Conservation (phyloP, 2,329 filamentous ascomycete species). For the Colletotrichum sp. region DNA sequence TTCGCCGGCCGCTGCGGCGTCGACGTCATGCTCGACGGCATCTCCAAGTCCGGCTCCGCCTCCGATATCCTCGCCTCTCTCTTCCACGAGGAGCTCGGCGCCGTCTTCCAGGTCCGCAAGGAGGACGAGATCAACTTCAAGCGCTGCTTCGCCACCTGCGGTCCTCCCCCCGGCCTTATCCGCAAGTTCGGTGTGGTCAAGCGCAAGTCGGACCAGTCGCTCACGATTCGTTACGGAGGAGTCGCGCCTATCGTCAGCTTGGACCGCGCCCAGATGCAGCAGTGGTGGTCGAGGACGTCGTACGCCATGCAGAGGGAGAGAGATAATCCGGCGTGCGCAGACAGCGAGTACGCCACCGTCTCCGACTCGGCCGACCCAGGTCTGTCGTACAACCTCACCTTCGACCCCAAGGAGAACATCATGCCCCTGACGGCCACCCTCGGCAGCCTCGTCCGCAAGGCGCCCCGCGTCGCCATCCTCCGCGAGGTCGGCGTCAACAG, state of each 20-base stretch:
- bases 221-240: conserved; percentile 76
- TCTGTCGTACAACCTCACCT: conserved; percentile 83
- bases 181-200: conserved; percentile 83
- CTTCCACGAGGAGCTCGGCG: conserved; percentile 96
- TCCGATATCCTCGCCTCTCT: conserved; percentile 76
- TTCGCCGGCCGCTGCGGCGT: conserved; percentile 92
- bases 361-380: conserved; percentile 80
- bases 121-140: conserved; percentile 85
- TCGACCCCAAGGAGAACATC: conserved; percentile 78
- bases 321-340: conserved; percentile 87
- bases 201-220: conserved; percentile 71
- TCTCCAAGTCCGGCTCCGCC: conserved; percentile 66
- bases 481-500: conserved; percentile 96
- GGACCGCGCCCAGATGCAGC: conserved; percentile 76
- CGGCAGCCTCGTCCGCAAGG: conserved; percentile 58
- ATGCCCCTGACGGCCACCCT: conserved; percentile 65
- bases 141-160: conserved; percentile 88
- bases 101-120: conserved; percentile 92
- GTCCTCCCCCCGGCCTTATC: conserved; percentile 81
- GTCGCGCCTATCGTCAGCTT: conserved; percentile 70
- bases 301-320: conserved; percentile 89
- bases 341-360: conserved; percentile 80
- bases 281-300: conserved; percentile 88
- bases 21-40: conserved; percentile 81
- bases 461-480: conserved; percentile 85